Evolutionary conservation across 73 alveolate genomes (phyloP).

Genomic region (Paramecium biaurelia): DNA sequence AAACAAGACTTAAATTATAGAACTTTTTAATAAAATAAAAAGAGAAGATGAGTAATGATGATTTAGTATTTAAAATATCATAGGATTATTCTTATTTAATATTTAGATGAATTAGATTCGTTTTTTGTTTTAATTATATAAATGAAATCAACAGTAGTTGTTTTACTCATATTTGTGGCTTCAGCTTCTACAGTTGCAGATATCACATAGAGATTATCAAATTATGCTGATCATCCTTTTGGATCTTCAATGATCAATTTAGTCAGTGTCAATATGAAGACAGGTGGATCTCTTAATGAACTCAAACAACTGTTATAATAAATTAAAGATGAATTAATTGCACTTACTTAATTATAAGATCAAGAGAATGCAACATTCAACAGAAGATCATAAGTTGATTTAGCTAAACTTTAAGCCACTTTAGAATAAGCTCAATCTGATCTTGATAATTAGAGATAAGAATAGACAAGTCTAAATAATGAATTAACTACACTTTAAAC

Average conservation of each 20-base stretch:
- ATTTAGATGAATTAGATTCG: neutral
- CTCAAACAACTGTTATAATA: neutral
- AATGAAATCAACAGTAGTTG: neutral
- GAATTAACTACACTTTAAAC: neutral
- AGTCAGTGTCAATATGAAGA: neutral
- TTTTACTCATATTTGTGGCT: neutral
- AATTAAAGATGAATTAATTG: neutral
- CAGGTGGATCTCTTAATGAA: neutral
- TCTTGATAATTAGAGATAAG: neutral
- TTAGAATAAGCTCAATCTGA: neutral
- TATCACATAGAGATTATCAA: neutral
- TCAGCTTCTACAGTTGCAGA: neutral
- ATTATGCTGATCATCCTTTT: neutral
- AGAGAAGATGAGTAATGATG: neutral
- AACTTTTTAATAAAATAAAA: neutral
- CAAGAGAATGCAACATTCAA: neutral
- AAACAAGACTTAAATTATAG: slow-evolving; percentile 60
- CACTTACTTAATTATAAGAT: neutral
- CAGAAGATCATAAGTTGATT: neutral
- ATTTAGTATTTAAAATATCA: neutral
- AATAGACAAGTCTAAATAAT: neutral
- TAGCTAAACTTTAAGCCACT: neutral
- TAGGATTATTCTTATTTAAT: neutral
- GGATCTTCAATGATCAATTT: neutral
- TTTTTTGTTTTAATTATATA: neutral